A percentile compares a stretch with the other conserved stretches of the same genome.
Conservation (phyloP, 225 moss, liverwort and hornwort genomes). For the Pleurozium schreberi region DNA sequence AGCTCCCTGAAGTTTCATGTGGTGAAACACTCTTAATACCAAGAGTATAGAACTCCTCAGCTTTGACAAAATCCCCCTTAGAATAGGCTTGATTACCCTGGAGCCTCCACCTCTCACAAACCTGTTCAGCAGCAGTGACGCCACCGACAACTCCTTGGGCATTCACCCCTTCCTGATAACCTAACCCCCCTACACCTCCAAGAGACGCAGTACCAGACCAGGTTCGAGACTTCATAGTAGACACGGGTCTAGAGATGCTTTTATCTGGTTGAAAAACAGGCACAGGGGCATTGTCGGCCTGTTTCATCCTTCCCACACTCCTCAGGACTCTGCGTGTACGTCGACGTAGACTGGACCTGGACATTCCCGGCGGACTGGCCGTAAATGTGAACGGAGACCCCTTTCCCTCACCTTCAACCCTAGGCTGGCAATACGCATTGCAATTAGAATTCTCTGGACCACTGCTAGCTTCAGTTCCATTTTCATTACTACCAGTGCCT, state of each 20-base stretch:
- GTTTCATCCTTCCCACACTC: constrained; percentile 5
- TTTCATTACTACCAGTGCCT: constrained; percentile 27
- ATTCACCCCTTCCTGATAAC: constrained; percentile 25
- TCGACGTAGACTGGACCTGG: constrained; percentile 34
- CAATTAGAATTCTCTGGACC: constrained; percentile 23
- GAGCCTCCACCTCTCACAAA: constrained; percentile 83
- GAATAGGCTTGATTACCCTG: constrained; percentile 92
- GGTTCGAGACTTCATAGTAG: constrained; percentile 7
- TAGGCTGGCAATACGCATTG: constrained; percentile 27
- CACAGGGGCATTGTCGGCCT: constrained; percentile 5
- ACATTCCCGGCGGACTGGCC: constrained; percentile 52
- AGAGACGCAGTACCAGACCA: constrained; percentile 19
- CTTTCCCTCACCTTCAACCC: constrained; percentile 38
- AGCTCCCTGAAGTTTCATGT: constrained; percentile 77
- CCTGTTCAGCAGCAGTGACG: constrained; percentile 68
- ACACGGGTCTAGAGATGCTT: background rate
- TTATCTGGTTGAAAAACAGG: constrained; percentile 18
- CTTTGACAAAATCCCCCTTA: constrained; percentile 83
- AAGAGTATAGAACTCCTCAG: constrained; percentile 89
- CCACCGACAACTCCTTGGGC: constrained; percentile 31
- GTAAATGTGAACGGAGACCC: constrained; percentile 51
- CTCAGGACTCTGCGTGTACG: constrained; percentile 42
- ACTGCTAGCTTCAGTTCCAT: constrained; percentile 23
- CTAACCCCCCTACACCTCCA: constrained; percentile 24
- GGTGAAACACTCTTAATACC: constrained; percentile 83